Percentiles rank a stretch among this genome's conserved stretches.
phyloP scores from a whole-genome alignment of 805 yeast genomes.

The Torulaspora maleeae region DNA sequence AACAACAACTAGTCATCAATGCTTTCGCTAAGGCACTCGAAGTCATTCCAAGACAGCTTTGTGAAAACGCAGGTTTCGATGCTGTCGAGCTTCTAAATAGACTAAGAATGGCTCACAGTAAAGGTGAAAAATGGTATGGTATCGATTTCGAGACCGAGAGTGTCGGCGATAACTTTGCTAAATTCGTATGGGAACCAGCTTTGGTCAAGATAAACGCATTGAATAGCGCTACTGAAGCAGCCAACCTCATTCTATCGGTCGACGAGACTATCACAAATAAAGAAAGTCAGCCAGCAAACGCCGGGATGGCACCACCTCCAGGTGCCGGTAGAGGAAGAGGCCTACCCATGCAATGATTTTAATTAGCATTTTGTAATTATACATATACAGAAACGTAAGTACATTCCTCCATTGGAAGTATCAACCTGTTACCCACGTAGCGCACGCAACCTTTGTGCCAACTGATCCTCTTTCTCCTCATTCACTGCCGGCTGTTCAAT shows the following conservation, averaged over 20 bases:
- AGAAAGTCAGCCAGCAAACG: slow-evolving; percentile 52
- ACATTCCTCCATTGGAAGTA: neutral
- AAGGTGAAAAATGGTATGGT: slow-evolving; percentile 89
- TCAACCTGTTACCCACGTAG: slow-evolving; percentile 45
- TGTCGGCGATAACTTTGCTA: slow-evolving; percentile 77
- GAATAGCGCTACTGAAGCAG: slow-evolving; percentile 95
- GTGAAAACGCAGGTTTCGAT: slow-evolving; percentile 99
- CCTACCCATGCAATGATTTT: slow-evolving; percentile 43
- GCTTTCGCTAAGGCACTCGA: slow-evolving; percentile 95
- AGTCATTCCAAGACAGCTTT: slow-evolving; percentile 92
- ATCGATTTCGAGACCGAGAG: slow-evolving; percentile 82
- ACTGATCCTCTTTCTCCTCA: slow-evolving; percentile 77
- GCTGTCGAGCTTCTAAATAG: slow-evolving; percentile 91
- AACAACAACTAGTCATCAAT: slow-evolving; percentile 86
- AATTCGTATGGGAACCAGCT: slow-evolving; percentile 97
- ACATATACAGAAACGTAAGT: slow-evolving; percentile 3
- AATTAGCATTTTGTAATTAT: slow-evolving; percentile 9
- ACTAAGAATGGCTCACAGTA: slow-evolving; percentile 89
- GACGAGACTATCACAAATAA: slow-evolving; percentile 87
- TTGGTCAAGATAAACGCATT: slow-evolving; percentile 91
- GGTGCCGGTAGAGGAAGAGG: slow-evolving; percentile 66
- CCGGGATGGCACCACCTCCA: slow-evolving; percentile 45
- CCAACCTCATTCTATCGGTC: slow-evolving; percentile 84
- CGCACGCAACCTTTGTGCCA: slow-evolving; percentile 87
- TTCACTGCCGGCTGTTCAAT: slow-evolving; percentile 46